Conservation (phyloP, 139 green algal species). For the Volvox reticuliferus region DNA sequence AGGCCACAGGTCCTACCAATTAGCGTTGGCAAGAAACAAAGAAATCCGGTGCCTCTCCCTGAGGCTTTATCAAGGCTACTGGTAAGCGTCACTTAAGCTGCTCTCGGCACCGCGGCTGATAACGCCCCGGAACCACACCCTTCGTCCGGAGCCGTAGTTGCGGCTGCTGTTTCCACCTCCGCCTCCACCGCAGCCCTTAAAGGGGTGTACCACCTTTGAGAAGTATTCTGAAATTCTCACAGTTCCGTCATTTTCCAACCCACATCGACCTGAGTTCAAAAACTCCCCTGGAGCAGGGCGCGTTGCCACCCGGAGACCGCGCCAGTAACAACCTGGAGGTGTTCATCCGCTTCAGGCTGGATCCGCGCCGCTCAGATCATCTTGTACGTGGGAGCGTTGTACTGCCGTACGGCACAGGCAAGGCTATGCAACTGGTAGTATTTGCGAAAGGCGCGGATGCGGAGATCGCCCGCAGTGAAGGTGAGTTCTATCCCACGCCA, state of each 20-base stretch:
- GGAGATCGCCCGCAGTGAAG: conserved; percentile 65
- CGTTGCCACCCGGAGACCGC: background rate
- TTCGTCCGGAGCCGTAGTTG: background rate
- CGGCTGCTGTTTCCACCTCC: background rate
- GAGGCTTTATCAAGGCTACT: background rate
- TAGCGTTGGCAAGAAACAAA: background rate
- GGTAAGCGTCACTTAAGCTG: background rate
- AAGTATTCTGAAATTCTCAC: too few species aligned
- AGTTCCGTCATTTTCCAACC: background rate
- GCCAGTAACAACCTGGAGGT: background rate
- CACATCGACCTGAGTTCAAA: too few species aligned
- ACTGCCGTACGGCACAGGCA: conserved; percentile 87
- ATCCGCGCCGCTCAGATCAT: conserved; percentile 60
- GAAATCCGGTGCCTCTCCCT: background rate
- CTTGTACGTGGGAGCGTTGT: conserved; percentile 79
- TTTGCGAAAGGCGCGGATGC: conserved; percentile 85
- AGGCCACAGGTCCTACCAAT: conserved; percentile 12
- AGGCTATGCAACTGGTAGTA: conserved; percentile 76
- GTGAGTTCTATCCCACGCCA: too few species aligned
- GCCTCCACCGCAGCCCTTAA: background rate
- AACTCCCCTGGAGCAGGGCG: background rate
- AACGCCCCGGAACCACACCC: background rate
- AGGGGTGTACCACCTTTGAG: background rate
- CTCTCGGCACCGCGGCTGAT: background rate
- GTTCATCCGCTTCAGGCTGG: background rate